A percentile compares a stretch with the other conserved stretches of the same genome.
Conservation (phyloP, 163 green algal species). For the Coccomyxa subellipsoidea region DNA sequence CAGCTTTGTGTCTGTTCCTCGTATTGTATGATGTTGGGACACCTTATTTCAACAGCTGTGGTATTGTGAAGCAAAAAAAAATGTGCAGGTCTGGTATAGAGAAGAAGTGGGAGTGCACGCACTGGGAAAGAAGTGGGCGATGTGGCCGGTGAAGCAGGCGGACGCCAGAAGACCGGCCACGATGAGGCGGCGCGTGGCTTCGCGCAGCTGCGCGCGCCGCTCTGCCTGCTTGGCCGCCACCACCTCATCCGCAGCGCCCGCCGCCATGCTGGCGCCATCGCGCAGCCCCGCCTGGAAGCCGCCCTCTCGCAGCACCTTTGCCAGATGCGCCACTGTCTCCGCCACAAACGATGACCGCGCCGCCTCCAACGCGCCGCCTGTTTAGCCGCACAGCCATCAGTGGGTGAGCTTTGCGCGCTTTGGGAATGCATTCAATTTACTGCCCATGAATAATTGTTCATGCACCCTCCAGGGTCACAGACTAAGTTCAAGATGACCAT, state of each 20-base stretch:
- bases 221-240: slow-evolving; percentile 53
- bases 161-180: slow-evolving; percentile 81
- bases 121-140: slow-evolving; percentile 68
- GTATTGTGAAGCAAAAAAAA: not conserved
- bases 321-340: not conserved
- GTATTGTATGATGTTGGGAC: too few relatives aligned
- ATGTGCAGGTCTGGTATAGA: not conserved
- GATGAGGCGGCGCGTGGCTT: slow-evolving; percentile 64
- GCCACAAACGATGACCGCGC: slow-evolving; percentile 2
- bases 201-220: slow-evolving; percentile 27
- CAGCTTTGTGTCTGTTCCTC: too few relatives aligned
- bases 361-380: not conserved
- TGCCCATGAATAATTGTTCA: too few relatives aligned
- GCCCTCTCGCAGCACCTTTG: not conserved
- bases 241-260: slow-evolving; percentile 20
- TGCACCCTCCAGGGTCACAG: too few relatives aligned
- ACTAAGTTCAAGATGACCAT: too few relatives aligned
- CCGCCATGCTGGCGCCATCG: slow-evolving; percentile 14
- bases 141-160: slow-evolving; percentile 76
- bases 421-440: too few relatives aligned
- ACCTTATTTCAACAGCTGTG: too few relatives aligned
- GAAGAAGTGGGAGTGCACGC: not conserved
- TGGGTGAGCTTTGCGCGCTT: too few relatives aligned
- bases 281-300: slow-evolving; percentile 15
- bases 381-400: too few relatives aligned